Evolutionary conservation across 208 protist genomes (phyloP).

Genomic region (Tritrichomonas foetus): DNA sequence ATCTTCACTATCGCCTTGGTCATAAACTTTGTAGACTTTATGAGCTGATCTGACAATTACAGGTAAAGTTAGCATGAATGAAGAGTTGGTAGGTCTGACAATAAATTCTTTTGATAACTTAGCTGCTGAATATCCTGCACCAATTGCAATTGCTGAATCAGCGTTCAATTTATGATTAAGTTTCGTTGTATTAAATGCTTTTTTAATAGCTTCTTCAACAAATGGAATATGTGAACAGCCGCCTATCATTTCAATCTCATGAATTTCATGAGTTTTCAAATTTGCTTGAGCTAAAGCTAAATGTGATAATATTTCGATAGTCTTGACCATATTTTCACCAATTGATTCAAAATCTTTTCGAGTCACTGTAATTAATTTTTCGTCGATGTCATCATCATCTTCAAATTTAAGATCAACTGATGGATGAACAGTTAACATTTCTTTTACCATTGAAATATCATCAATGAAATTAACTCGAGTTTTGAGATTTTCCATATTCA

Average conservation of each 20-base stretch:
- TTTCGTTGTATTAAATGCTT: not conserved
- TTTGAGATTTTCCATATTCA: not conserved
- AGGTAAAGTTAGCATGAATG: not conserved
- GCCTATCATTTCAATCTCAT: not conserved
- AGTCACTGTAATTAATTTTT: not conserved
- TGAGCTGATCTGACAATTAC: not conserved
- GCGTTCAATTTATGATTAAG: not conserved
- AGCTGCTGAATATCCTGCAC: not conserved
- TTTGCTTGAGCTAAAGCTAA: not conserved
- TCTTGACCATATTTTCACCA: not conserved
- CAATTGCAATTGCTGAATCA: not conserved
- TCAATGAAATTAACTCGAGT: not conserved
- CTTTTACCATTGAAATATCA: conserved; percentile 18
- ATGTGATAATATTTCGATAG: not conserved
- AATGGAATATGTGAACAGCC: not conserved
- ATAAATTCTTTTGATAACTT: not conserved
- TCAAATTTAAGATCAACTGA: not conserved
- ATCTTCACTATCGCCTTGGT: not conserved
- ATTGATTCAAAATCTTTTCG: not conserved
- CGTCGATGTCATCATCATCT: not conserved
- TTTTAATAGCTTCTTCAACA: not conserved
- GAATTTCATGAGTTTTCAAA: not conserved
- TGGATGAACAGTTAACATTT: not conserved
- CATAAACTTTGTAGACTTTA: not conserved
- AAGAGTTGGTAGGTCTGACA: not conserved